Base-by-base conservation (phyloP, 2,329 filamentous ascomycete genomes). In the Trichocomaceae sp. region DNA sequence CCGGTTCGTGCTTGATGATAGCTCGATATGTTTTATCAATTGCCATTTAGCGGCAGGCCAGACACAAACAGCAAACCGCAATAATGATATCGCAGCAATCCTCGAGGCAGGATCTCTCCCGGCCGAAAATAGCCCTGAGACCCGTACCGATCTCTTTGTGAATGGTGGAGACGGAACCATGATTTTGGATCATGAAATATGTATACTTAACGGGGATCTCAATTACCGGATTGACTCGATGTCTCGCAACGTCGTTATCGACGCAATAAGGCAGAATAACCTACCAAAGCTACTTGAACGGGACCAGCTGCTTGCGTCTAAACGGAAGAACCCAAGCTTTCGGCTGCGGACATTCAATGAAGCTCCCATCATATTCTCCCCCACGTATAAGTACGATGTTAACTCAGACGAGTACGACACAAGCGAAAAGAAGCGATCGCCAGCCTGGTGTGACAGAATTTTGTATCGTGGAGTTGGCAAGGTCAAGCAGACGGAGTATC, bases 171-270 rank as follows among this genome's bases (percentile, higher is more conserved):
- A 99, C 67, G 93, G 93, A 6, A 86, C 84, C 41, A 90, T 96
- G 86, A 88, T 99, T 56, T 79, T 97, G 56, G 93, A 99, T 66
- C 93, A 99, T 66, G 93, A 99, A 72, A 86, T 99, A n/a, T 96
- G 92, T 69, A 84, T 99, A 47, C 75, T 97, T 42, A 97, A 97
- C 64, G 93, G 93, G 26, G 93, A 99, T 69, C 79, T 99, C 49
- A 99, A 99, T 72, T 99, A 99, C 71, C 90, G 93, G 58, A 97
- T 99, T 65, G 93, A 99, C 69, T 90, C 91, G 22, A 96, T 97
- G 83, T 90, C 90, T 17, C 88, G 93, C 49, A 90, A 97, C 64
- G 90, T 88, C 0, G 92, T 99, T 2, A 87, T 97, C 53, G 86
- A 85, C 57, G 90, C 90, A 1, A 83, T 97, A 50, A 86, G 88